Base-by-base conservation (phyloP, 1,139 yeast species). In the Suhomyces kunorum region DNA sequence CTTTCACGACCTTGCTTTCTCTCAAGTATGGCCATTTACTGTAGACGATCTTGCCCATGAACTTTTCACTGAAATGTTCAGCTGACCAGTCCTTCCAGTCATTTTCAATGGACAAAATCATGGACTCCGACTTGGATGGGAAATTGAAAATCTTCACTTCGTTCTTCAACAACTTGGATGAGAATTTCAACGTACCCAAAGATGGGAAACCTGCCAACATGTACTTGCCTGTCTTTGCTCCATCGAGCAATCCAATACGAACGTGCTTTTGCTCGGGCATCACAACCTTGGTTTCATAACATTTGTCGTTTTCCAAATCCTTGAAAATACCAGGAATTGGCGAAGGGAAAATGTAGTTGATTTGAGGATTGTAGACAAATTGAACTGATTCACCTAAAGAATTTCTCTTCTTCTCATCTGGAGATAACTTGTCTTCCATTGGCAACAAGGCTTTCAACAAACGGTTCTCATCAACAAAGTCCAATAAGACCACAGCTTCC, bases 401-500 rank as follows among this genome's bases (percentile, higher is more conserved):
- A 59, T 92, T 92, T 63, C 98, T 78, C 37, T 59, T 58, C 36
- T 71, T 69, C 58, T 94, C 98, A 32, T 79, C 90, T 0, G 84
- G 76, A 1, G 82, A 66, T 42, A 94, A 68, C 45, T 73, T 74
- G 0, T 66, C 56, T 44, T 87, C 86, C 31, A 71, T 62, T 1
- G 95, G 85, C 35, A 67, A 72, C 36, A 94, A 78, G 1, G 92
- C 90, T 2, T 73, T 79, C 38, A 86, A 67, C 45, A 92, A 73
- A 46, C 92, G 75, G 25, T 77, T 66, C 55, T 86, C 90, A 51
- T 94, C 98, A 38, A 92, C 97, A 71, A 94, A 94, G 9, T 95
- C 85, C 47, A 92, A 77, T 57, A 88, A 78, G n/a, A 92, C 96
- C 41, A 92, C 97, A 7, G 98, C 98, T 66, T 92, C 98, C 99